phyloP scores from a whole-genome alignment of 2,329 filamentous ascomycete genomes.

The Cladosporium sp. region DNA sequence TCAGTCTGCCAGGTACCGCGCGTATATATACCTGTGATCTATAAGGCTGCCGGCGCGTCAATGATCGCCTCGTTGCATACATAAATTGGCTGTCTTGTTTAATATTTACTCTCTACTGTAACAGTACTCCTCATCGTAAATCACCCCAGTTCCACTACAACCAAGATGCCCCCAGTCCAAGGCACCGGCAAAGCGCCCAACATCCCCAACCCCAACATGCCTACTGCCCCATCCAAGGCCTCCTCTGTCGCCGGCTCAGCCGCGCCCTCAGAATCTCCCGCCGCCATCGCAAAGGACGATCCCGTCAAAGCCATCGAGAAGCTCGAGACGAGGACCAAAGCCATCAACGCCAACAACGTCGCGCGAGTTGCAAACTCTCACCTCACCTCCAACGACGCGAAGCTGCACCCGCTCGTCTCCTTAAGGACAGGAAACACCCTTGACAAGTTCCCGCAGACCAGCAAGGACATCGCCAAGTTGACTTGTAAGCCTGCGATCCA shows the following conservation, averaged over 20 bases:
- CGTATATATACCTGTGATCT: constrained; percentile 8
- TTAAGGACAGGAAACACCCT: constrained; percentile 35
- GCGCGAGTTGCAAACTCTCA: constrained; percentile 37
- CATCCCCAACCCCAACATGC: constrained; percentile 20
- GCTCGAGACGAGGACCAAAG: constrained; percentile 31
- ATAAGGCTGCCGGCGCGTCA: neutral
- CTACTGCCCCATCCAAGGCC: constrained; percentile 21
- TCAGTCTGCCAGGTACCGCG: constrained; percentile 9
- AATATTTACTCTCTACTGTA: neutral
- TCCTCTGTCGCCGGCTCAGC: constrained; percentile 20
- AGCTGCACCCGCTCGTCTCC: constrained; percentile 31
- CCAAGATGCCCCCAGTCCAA: constrained; percentile 16
- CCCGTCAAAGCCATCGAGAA: constrained; percentile 32
- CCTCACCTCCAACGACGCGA: constrained; percentile 32
- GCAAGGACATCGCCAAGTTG: constrained; percentile 33
- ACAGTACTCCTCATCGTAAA: too few species aligned
- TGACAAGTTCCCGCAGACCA: constrained; percentile 35
- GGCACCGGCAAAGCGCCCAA: constrained; percentile 16
- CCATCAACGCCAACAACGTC: constrained; percentile 36
- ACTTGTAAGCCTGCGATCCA: constrained; percentile 25
- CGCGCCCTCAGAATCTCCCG: constrained; percentile 19
- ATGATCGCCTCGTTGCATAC: neutral
- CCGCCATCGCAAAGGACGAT: constrained; percentile 27
- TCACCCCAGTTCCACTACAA: too few species aligned
- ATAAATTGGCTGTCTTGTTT: neutral